A percentile compares a stretch with the other conserved stretches of the same genome.
Evolutionary conservation across 2,329 filamentous ascomycete species (phyloP).

Genomic region (Colletotrichum sansevieriae): DNA sequence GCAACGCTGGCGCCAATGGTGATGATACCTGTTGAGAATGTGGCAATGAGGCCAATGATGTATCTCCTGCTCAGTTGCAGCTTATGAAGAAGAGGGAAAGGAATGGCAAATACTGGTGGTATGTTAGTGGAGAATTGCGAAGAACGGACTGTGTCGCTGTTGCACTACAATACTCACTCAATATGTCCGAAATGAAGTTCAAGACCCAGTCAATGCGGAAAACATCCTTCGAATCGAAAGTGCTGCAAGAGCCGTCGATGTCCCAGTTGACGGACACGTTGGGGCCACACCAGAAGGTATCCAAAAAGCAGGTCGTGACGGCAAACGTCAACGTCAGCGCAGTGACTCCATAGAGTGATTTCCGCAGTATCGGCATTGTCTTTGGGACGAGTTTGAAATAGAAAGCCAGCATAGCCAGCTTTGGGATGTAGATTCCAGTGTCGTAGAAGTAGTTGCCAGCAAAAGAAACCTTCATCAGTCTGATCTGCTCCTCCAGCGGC

Average conservation of each 20-base stretch:
- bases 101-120: conserved; percentile 43
- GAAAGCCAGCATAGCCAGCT: conserved; percentile 47
- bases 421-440: conserved; percentile 49
- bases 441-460: conserved; percentile 51
- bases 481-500: conserved; percentile 40
- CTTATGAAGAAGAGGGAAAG: conserved; percentile 43
- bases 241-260: conserved; percentile 44
- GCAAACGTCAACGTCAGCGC: conserved; percentile 45
- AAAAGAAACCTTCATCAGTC: conserved; percentile 47
- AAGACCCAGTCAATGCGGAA: conserved; percentile 49
- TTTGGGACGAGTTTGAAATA: conserved; percentile 47
- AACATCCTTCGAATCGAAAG: conserved; percentile 45
- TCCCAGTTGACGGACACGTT: conserved; percentile 48
- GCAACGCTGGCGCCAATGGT: conserved; percentile 44
- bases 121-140: background rate
- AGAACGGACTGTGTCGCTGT: background rate
- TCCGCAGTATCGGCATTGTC: conserved; percentile 46
- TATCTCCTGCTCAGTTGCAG: conserved; percentile 43
- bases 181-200: conserved; percentile 46
- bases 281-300: conserved; percentile 50
- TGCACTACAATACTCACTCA: conserved; percentile 38
- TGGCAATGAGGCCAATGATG: conserved; percentile 43
- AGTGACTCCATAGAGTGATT: conserved; percentile 43
- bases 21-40: conserved; percentile 43
- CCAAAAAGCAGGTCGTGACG: conserved; percentile 45